Evolutionary conservation across 495 filamentous ascomycete genomes (phyloP), one percentile per base, ranked within the genome.

Genomic region (Bombardia bombarda): DNA sequence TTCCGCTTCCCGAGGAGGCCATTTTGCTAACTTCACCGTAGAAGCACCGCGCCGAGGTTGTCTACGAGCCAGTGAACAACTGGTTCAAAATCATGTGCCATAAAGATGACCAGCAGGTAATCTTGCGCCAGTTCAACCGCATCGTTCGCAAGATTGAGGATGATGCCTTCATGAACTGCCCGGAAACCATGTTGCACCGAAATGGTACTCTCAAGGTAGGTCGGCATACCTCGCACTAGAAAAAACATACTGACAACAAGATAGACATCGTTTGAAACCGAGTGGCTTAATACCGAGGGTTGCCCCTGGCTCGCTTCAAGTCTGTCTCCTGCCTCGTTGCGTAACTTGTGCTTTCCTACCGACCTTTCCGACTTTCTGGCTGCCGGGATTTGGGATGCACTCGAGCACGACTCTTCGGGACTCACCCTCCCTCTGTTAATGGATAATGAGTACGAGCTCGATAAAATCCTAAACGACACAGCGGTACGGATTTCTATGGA

Each of bases 11-110:
- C n/a, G n/a, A n/a, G n/a, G n/a, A n/a, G n/a, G n/a, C n/a, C n/a
- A n/a, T n/a, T n/a, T n/a, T n/a, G n/a, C n/a, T n/a, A n/a, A n/a
- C n/a, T n/a, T n/a, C n/a, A n/a, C 26, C 12, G 12, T 49, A 10
- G 7, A 18, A 45, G 51, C 13, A 36, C 26, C 18, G 50, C 28
- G 65, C 64, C 38, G 43, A 44, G 31, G 56, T 45, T 17, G 41
- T 42, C 2, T 73, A 63, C 42, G 51, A 67, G 21, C 7, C 32
- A 13, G 24, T 55, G 7, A 39, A 51, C 10, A 22, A 43, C 4
- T 58, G 48, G 30, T 52, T 69, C 24, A 57, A 45, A 14, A 22
- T 70, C 5, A 53, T 42, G 7, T 74, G 69, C 32, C 20, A 32
- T 4, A 28, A 52, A 1, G 35, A 52, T 3, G 42, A 72, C 16